Evolutionary conservation across 805 yeast genomes (phyloP), one percentile per base, ranked within the genome.

Genomic region (Starmerella bombicola): DNA sequence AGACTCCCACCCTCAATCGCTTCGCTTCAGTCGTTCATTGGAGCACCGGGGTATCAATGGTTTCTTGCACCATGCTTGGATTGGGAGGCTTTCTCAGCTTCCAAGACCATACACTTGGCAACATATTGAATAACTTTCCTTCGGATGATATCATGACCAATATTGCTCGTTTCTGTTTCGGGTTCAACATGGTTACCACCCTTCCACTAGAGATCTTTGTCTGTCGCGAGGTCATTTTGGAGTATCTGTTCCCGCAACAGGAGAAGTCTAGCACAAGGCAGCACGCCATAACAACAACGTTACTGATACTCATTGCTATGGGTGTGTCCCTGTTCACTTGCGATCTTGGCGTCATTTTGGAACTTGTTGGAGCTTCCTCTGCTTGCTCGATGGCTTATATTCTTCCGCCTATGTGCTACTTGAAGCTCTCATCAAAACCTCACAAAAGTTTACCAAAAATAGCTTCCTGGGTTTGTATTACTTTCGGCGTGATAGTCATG

Each of bases 331-430:
- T 88, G 24, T 61, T 76, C 42, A 83, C 95, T 0, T 86, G 95
- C 55, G 83, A 85, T 49, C 66, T 86, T 41, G 97, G 97, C 1
- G 80, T 91, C 10, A 78, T 88, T 22, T 66, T 86, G 30, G 96
- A 88, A 55, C 67, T 86, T 3, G 85, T 84, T 24, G 97, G 97
- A 2, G 86, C 95, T 0, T 80, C 94, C 0, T 80, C 94, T 0
- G 96, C 96, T 0, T 83, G 93, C 16, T 65, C 81, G 29, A 78
- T 88, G 79, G 96, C 97, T 0, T 86, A 82, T 56, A 83, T 86
- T 18, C 63, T 86, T 15, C 97, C 97, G 0, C 95, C 95, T 3
- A 57, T 78, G 57, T 86, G 95, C 52, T 80, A 70, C 52, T 58
- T 84, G 46, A 74, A 78, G 47, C 68, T 86, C 52, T 71, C 84